A percentile compares a stretch with the other conserved stretches of the same genome.
Conservation (phyloP, 306 rosid genomes). For the Dalbergia oliveri region DNA sequence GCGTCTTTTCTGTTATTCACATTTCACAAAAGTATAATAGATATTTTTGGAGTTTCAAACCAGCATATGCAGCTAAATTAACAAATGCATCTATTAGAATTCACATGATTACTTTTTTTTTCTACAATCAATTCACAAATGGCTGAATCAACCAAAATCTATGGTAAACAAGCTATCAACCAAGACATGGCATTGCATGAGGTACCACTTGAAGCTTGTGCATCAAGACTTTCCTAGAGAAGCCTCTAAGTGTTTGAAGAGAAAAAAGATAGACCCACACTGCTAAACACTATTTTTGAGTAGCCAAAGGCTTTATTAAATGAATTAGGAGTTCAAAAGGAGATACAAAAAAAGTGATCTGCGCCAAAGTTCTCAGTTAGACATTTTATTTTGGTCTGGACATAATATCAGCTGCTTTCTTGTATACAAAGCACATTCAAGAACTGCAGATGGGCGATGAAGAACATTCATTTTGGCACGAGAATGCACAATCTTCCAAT, state of each 20-base stretch:
- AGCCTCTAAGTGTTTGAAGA: not conserved
- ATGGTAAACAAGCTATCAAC: not conserved
- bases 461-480: not conserved
- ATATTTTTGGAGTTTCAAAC: conserved; percentile 26
- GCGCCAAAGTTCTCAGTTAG: conserved; percentile 15
- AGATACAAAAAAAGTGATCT: conserved; percentile 23
- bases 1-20: conserved; percentile 70
- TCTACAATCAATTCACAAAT: not conserved
- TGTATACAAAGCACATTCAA: conserved; percentile 25
- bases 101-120: conserved; percentile 13
- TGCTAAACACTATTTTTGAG: not conserved
- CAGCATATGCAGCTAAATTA: conserved; percentile 34
- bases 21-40: conserved; percentile 21
- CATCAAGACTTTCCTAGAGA: not conserved
- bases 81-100: conserved; percentile 14
- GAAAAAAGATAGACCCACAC: not conserved
- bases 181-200: not conserved
- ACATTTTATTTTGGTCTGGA: conserved; percentile 28
- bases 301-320: not conserved
- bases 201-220: conserved; percentile 3
- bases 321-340: not conserved
- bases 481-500: conserved; percentile 37
- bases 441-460: conserved; percentile 13
- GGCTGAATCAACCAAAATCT: conserved; percentile 17
- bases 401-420: conserved; percentile 22